A percentile compares a stretch with the other conserved stretches of the same genome.
Conservation (phyloP, 441 rosid genomes). For the Rhodomyrtus psidioides region DNA sequence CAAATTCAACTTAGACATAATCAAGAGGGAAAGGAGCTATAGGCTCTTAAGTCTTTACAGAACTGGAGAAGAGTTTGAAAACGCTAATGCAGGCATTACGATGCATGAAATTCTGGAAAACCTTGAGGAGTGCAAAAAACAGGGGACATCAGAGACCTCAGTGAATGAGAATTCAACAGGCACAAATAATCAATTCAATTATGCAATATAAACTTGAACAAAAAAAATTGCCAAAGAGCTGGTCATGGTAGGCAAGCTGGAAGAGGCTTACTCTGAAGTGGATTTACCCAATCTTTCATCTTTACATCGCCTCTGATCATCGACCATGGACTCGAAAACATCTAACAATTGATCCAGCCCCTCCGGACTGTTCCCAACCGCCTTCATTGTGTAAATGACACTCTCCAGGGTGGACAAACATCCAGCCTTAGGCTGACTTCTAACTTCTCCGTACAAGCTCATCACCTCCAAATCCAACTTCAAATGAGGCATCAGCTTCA, state of each 20-base stretch:
- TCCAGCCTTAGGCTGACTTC: constrained; percentile 69
- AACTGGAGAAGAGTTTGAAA: background rate
- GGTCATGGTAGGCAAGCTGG: background rate
- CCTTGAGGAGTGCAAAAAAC: background rate
- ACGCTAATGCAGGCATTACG: background rate
- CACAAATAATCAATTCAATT: background rate
- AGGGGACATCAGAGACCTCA: background rate
- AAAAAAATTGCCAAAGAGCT: background rate
- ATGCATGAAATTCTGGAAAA: background rate
- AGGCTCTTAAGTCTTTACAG: background rate
- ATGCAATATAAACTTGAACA: background rate
- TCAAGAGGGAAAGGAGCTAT: too few species aligned
- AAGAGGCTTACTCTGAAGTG: constrained; percentile 3
- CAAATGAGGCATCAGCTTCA: constrained; percentile 68
- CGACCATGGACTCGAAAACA: constrained; percentile 79
- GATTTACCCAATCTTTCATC: constrained; percentile 38
- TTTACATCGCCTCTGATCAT: constrained; percentile 66
- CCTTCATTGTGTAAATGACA: constrained; percentile 61
- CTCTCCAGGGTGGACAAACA: constrained; percentile 82
- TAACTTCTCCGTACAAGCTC: constrained; percentile 67
- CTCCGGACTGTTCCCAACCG: constrained; percentile 32
- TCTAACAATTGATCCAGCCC: constrained; percentile 59
- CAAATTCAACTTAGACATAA: background rate
- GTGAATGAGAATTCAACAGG: background rate
- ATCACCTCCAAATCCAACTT: constrained; percentile 47